Conservation (phyloP, 768 basidiomycete species). For the Pleurotus eryngii region DNA sequence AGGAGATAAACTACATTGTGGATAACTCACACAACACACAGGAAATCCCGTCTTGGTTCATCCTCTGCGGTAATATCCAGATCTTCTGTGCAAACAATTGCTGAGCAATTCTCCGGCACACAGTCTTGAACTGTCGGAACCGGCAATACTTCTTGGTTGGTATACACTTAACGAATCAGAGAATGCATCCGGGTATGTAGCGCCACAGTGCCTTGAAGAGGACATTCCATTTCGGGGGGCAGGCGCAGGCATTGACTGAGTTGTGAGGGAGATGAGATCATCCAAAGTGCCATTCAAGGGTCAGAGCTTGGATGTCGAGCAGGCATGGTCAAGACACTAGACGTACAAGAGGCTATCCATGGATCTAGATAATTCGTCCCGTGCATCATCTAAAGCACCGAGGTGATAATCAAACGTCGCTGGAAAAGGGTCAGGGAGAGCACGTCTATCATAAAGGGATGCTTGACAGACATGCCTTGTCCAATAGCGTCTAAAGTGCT, state of each 20-base stretch:
- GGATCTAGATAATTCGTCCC: constrained; percentile 17
- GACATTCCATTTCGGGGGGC: constrained; percentile 9
- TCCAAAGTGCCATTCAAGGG: constrained; percentile 13
- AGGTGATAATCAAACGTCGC: constrained; percentile 36
- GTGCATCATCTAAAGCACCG: constrained; percentile 19
- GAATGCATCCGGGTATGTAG: neutral
- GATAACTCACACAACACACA: constrained; percentile 29
- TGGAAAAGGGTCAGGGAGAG: constrained; percentile 12
- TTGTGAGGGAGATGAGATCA: neutral
- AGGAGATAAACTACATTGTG: neutral
- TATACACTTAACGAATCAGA: neutral
- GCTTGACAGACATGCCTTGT: constrained; percentile 22
- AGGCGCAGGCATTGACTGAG: neutral
- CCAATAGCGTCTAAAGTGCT: constrained; percentile 37
- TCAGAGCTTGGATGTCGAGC: constrained; percentile 13
- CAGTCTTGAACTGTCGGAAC: neutral
- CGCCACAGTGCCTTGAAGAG: constrained; percentile 12
- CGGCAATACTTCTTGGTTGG: neutral
- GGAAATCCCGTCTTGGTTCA: constrained; percentile 23
- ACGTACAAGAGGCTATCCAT: constrained; percentile 21
- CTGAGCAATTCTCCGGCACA: neutral
- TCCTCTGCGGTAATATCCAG: neutral
- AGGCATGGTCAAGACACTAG: constrained; percentile 17
- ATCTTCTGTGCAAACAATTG: neutral
- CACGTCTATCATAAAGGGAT: neutral